Percentiles rank a stretch among this genome's conserved stretches.
These are phyloP conservation scores for Gyrodon lividus DNA, from an alignment of 768 basidiomycete species.

Conservation along the genomic window DNA sequence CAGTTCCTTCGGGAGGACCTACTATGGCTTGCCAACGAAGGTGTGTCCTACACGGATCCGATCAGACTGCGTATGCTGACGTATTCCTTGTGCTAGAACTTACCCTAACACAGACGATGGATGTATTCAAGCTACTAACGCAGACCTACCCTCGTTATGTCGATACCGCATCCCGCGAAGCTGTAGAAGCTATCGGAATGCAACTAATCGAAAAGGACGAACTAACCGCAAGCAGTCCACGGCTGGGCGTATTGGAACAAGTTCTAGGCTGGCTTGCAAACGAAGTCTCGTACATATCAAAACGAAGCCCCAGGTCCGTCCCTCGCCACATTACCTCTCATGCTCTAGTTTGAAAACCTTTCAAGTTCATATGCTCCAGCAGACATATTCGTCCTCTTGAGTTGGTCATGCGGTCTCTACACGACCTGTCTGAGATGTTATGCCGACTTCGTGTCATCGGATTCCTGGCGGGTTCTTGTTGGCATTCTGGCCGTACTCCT, in stretches of 20 bases:
- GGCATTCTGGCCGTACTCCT: constrained; percentile 58
- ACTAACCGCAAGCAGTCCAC: constrained; percentile 41
- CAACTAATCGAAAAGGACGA: constrained; percentile 66
- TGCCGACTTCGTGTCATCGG: constrained; percentile 44
- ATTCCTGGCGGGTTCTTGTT: constrained; percentile 52
- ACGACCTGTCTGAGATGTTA: constrained; percentile 46
- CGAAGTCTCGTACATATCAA: constrained; percentile 61
- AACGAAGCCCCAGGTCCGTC: constrained; percentile 56
- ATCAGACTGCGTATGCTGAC: constrained; percentile 1
- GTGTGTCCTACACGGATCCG: constrained; percentile 36
- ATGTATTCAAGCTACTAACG: constrained; percentile 71
- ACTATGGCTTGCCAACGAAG: constrained; percentile 53
- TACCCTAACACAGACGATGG: constrained; percentile 56
- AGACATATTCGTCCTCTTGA: constrained; percentile 66
- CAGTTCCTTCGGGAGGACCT: constrained; percentile 66
- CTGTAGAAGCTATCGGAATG: constrained; percentile 66
- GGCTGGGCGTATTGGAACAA: constrained; percentile 63
- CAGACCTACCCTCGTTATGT: constrained; percentile 78
- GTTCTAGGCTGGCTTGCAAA: constrained; percentile 74
- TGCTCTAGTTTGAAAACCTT: neutral
- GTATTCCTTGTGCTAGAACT: constrained; percentile 45
- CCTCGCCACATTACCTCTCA: neutral
- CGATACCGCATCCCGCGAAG: constrained; percentile 67
- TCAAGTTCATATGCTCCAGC: constrained; percentile 54
- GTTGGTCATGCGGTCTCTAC: constrained; percentile 70